Conservation (phyloP, 441 rosid genomes). For the Jatropha multifida region DNA sequence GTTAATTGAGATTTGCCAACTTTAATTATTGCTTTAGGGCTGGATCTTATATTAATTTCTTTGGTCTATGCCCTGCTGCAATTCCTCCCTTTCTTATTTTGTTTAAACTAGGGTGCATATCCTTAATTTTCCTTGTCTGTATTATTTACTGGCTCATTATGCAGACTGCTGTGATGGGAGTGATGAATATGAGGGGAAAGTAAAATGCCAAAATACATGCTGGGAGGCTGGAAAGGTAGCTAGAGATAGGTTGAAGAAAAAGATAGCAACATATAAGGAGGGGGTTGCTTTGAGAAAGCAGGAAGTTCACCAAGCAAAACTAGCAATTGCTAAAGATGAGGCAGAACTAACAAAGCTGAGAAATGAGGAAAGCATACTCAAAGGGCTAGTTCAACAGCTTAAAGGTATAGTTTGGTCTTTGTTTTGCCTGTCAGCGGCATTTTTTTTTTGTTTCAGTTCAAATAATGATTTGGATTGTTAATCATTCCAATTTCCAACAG, state of each 20-base stretch:
- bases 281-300: constrained; percentile 58
- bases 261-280: constrained; percentile 63
- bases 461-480: no score
- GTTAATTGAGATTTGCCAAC: not conserved
- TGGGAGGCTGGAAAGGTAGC: constrained; percentile 98
- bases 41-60: not conserved
- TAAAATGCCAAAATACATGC: constrained; percentile 75
- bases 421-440: not conserved
- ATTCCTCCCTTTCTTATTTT: not conserved
- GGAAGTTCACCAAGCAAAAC: constrained; percentile 63
- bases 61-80: not conserved
- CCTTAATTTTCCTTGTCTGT: not conserved
- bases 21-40: not conserved
- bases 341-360: constrained; percentile 66
- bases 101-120: not conserved
- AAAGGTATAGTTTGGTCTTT: constrained; percentile 51
- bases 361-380: constrained; percentile 68
- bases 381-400: constrained; percentile 78
- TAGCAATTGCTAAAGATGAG: constrained; percentile 64
- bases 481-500: no score
- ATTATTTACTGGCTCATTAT: not conserved
- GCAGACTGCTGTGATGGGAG: constrained; percentile 98
- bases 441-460: not conserved
- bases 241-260: constrained; percentile 67
- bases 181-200: constrained; percentile 86